Percentiles rank a stretch among this genome's conserved stretches.
phyloP scores from a whole-genome alignment of 768 basidiomycete species.

The Dentipellis sp. region DNA sequence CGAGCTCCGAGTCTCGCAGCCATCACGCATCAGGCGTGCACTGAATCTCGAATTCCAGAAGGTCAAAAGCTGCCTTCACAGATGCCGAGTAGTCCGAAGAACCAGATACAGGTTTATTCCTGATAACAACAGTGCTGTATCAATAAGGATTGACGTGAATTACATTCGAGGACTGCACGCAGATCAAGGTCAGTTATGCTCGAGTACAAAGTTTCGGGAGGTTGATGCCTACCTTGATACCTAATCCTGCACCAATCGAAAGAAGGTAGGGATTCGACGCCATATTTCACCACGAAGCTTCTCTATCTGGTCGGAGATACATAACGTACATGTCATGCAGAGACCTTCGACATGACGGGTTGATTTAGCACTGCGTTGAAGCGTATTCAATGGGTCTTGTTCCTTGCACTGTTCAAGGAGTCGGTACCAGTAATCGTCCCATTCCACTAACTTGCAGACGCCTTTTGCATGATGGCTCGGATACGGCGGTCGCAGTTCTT shows the following conservation, averaged over 20 bases:
- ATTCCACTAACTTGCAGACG: background rate
- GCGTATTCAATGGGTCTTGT: background rate
- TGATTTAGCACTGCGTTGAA: background rate
- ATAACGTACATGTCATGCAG: background rate
- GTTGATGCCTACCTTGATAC: too few species aligned
- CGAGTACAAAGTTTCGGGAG: too few species aligned
- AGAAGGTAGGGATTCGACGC: background rate
- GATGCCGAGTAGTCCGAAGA: too few species aligned
- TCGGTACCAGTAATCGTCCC: background rate
- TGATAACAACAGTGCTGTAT: too few species aligned
- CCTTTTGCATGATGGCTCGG: background rate
- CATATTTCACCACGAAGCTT: background rate
- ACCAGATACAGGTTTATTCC: too few species aligned
- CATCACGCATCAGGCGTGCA: too few species aligned
- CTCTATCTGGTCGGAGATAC: background rate
- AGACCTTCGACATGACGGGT: background rate
- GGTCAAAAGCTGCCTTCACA: too few species aligned
- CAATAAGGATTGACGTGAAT: too few species aligned
- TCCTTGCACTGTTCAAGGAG: background rate
- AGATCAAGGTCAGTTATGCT: too few species aligned
- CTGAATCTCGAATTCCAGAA: too few species aligned
- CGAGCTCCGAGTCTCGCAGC: too few species aligned
- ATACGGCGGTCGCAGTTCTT: background rate
- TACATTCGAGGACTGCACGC: too few species aligned
- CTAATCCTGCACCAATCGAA: background rate